Conservation (phyloP, 192 early-diverging fungal species). For the Dispira simplex region DNA sequence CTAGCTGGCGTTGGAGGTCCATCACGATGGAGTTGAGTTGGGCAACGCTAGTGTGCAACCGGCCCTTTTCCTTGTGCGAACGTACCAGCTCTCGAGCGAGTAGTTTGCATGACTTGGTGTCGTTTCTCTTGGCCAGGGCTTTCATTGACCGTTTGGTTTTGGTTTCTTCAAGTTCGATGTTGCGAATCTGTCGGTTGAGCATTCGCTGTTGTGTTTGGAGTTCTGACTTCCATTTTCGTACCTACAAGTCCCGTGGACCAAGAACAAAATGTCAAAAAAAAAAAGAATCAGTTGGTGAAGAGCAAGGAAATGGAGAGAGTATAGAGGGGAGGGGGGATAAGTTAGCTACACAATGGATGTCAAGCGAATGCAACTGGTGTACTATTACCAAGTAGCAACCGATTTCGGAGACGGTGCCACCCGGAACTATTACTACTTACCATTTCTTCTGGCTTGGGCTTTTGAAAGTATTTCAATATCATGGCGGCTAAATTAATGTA, state of each 20-base stretch:
- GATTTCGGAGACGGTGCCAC: too few relatives aligned
- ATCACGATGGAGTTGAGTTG: constrained; percentile 83
- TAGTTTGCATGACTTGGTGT: constrained; percentile 46
- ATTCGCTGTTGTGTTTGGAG: constrained; percentile 75
- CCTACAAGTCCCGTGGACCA: constrained; percentile 25
- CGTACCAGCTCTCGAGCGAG: constrained; percentile 78
- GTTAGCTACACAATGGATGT: too few relatives aligned
- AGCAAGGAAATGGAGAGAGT: too few relatives aligned
- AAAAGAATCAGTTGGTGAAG: too few relatives aligned
- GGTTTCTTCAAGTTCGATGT: constrained; percentile 67
- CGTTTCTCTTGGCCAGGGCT: constrained; percentile 75
- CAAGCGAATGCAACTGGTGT: too few relatives aligned
- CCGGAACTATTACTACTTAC: not conserved
- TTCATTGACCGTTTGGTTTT: constrained; percentile 71
- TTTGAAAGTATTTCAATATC: constrained; percentile 10
- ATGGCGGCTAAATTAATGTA: not conserved
- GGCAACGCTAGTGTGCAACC: constrained; percentile 75
- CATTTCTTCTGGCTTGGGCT: constrained; percentile 8
- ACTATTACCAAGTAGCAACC: too few relatives aligned
- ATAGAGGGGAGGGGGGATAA: too few relatives aligned
- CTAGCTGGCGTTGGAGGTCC: constrained; percentile 76
- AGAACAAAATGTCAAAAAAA: too few relatives aligned
- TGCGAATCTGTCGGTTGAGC: constrained; percentile 66
- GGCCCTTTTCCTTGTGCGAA: constrained; percentile 58
- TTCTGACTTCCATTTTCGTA: constrained; percentile 79